These are phyloP conservation scores for Paxillus rubicundulus DNA, from an alignment of 768 basidiomycete species.

Conservation along the genomic window DNA sequence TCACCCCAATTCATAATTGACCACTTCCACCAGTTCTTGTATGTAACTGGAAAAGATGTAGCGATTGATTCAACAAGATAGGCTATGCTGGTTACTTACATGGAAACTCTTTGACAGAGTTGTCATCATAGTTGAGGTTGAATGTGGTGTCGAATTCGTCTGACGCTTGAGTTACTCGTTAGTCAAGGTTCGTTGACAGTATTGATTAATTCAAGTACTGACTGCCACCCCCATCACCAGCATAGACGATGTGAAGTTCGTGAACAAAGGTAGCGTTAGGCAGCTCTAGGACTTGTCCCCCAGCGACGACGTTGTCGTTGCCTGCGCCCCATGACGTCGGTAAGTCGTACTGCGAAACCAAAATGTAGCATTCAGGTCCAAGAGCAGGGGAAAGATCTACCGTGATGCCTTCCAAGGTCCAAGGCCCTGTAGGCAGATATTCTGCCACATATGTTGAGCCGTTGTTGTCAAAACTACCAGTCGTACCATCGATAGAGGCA, in stretches of 20 bases:
- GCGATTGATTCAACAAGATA: not conserved
- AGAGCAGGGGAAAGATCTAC: conserved; percentile 21
- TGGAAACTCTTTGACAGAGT: conserved; percentile 33
- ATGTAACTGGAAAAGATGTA: conserved; percentile 34
- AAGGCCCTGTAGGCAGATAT: conserved; percentile 39
- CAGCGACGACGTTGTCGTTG: conserved; percentile 45
- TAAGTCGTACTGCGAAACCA: conserved; percentile 39
- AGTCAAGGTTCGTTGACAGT: not conserved
- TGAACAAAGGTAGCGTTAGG: conserved; percentile 37
- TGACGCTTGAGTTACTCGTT: conserved; percentile 3
- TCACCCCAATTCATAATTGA: conserved; percentile 40
- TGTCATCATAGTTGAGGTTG: conserved; percentile 37
- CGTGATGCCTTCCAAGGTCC: conserved; percentile 38
- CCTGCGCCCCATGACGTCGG: conserved; percentile 40
- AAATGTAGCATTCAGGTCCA: not conserved
- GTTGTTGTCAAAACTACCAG: conserved; percentile 38
- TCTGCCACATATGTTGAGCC: conserved; percentile 42
- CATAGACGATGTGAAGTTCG: conserved; percentile 48
- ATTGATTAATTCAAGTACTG: conserved; percentile 6
- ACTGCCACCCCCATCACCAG: conserved; percentile 40
- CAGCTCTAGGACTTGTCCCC: conserved; percentile 40
- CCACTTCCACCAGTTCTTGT: conserved; percentile 46
- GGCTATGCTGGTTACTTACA: conserved; percentile 23
- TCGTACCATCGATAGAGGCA: conserved; percentile 37
- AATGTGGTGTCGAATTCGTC: conserved; percentile 36